Evolutionary conservation across 2,329 filamentous ascomycete species (phyloP), one percentile per base, ranked within the genome.

Genomic region (Rhytidhysteron rufulum): DNA sequence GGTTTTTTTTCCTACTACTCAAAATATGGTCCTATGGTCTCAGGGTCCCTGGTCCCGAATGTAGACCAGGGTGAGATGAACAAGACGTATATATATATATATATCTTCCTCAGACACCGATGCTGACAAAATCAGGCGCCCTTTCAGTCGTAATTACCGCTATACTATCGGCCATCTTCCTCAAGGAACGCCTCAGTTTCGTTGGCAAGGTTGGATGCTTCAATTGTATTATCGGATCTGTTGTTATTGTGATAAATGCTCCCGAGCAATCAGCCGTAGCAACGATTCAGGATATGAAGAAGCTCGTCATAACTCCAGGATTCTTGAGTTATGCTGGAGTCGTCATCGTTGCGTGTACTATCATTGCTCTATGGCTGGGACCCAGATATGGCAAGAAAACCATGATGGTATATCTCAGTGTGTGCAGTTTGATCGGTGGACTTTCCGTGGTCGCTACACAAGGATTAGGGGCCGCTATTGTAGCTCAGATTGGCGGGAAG

Each of bases 171-270:
- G 88, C 90, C 41, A 91, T 97, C 50, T 97, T 97, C 61, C 75
- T 98, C 44, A 97, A 97, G 65, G 93, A 98, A 66, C 80, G 91
- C 11, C 73, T 98, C 50, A 96, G 89, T 67, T 88, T 97, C 69
- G 87, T 98, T 2, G 93, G 93, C 48, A 96, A 96, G 65, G 86
- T 97, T 25, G 88, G 89, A 15, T 97, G 93, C 66, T 95, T 97
- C 66, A 80, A 93, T 42, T 97, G 93, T 62, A 93, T 98, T 50
- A 73, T 97, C 37, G 93, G 93, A 25, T 91, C 89, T 4, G 82
- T 97, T 41, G 80, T 96, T 57, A 97, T 98, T 59, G 89, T 91
- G 39, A 78, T 97, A 71, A 97, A 97, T 66, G 93, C 89, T 3
- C 93, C 93, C 0, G 72, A 82, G 53, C 83, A 93, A 62, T 90